phyloP scores from a whole-genome alignment of 352 stramenopile genomes.

The Pythium guiyangense region DNA sequence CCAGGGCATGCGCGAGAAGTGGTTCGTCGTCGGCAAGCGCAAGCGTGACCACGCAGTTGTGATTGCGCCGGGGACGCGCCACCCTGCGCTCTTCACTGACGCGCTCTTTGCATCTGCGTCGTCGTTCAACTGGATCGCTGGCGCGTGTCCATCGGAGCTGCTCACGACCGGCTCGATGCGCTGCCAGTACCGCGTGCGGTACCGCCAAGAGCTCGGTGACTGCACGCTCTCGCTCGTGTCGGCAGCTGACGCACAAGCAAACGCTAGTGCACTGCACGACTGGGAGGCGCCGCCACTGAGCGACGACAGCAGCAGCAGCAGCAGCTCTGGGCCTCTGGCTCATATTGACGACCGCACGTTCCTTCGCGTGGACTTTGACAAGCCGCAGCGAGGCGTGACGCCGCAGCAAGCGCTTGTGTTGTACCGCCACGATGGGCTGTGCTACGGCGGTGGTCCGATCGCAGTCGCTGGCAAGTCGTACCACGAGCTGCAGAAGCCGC shows the following conservation, averaged over 20 bases:
- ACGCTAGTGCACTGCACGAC: constrained; percentile 47
- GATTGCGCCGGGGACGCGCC: constrained; percentile 86
- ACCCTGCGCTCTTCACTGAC: constrained; percentile 90
- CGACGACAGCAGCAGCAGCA: constrained; percentile 2
- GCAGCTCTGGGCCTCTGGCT: too few species aligned
- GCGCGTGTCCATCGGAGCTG: constrained; percentile 37
- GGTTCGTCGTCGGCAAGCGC: constrained; percentile 84
- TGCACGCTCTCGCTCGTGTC: constrained; percentile 65
- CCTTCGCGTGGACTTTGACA: constrained; percentile 75
- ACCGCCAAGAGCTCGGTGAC: constrained; percentile 63
- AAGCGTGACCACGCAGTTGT: constrained; percentile 74
- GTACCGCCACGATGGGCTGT: constrained; percentile 75
- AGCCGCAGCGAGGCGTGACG: constrained; percentile 77
- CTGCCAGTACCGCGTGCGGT: constrained; percentile 79
- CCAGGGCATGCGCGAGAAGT: constrained; percentile 85
- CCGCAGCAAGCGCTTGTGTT: constrained; percentile 85
- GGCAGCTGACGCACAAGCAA: constrained; percentile 21
- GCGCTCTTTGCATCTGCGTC: constrained; percentile 63
- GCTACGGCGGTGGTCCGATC: constrained; percentile 76
- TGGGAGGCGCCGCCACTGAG: constrained; percentile 18
- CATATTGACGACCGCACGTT: constrained; percentile 21
- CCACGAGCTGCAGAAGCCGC: constrained; percentile 49
- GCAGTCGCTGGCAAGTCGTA: constrained; percentile 57
- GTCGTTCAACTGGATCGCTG: constrained; percentile 91
- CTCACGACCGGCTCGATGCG: constrained; percentile 32